Base-by-base conservation (phyloP, 208 protist species). In the Wallacemonas sp. region DNA sequence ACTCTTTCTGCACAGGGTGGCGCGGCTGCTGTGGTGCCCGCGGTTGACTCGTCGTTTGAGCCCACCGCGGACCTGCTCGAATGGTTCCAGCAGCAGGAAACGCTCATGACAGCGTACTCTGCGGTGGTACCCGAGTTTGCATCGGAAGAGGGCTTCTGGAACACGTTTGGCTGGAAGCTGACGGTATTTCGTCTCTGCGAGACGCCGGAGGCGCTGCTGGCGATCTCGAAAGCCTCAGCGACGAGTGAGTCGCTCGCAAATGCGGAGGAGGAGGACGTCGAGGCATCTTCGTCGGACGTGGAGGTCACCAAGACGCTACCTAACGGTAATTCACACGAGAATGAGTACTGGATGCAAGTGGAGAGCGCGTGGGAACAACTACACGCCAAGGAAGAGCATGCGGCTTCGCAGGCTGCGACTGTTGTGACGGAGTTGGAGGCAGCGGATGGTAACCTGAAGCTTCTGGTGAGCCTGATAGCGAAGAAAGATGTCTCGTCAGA, bases 141-240 rank as follows among this genome's bases (percentile, higher is more conserved):
- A 1, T 70, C 65, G 2, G 82, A 89, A 47, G 76, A 77, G 19
- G 19, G 76, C 59, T 89, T 84, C 68, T 89, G 79, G 82, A 58
- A 80, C 58, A 83, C 77, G 44, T 21, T 85, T 9, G 74, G 56
- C 9, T 89, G 82, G 82, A 72, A 77, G 27, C 66, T 85, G 34
- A 2, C 24, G 14, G 6, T 85, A 5, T 85, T 79, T 64, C 61
- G 60, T 2, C 72, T 72, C 62, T 89, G 78, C 62, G 22, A 31
- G 14, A 66, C 65, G 14, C 17, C 72, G 0, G 34, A 2, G 6
- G 68, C 82, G 9, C 63, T 89, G 12, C 45, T 78, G 15, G 42
- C 1, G 28, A 39, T 73, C 33, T 72, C 60, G 42, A 68, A 22
- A 19, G 49, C 39, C 19, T 60, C 41, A 12, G 21, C 39, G 15